These are phyloP conservation scores for Boletus fagicola DNA, from an alignment of 768 basidiomycete species.

Conservation along the genomic window DNA sequence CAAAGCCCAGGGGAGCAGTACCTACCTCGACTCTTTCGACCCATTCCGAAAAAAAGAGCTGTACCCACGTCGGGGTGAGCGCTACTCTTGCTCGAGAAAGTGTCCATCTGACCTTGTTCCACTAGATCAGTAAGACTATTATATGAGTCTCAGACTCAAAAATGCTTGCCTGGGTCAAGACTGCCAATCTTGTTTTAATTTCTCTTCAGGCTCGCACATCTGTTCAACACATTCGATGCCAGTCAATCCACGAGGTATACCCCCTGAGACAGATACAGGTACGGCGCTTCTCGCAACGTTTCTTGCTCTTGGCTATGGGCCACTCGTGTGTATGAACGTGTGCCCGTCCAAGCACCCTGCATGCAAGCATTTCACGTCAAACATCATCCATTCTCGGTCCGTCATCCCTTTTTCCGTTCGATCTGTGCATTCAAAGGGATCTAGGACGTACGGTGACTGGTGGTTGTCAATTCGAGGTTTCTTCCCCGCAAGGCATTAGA, in stretches of 20 bases:
- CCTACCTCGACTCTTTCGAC: background rate
- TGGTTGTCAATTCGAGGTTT: background rate
- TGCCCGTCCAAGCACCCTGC: background rate
- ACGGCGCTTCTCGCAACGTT: background rate
- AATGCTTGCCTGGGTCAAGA: background rate
- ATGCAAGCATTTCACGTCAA: background rate
- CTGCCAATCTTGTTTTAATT: too few species aligned
- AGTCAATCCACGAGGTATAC: background rate
- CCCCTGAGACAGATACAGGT: background rate
- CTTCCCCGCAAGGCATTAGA: background rate
- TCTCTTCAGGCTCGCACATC: background rate
- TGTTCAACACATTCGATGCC: background rate
- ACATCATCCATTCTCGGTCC: background rate
- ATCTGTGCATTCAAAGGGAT: too few species aligned
- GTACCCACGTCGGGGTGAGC: background rate
- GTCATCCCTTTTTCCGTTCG: background rate
- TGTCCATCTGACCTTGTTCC: background rate
- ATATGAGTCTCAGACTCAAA: background rate
- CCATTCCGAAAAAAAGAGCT: background rate
- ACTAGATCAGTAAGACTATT: background rate
- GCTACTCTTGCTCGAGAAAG: background rate
- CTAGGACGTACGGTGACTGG: too few species aligned
- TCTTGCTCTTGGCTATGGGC: background rate
- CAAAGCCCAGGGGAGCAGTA: background rate
- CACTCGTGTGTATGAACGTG: background rate